These are phyloP conservation scores for Botrytis cinerea DNA, from an alignment of 2,329 filamentous ascomycete genomes.

Conservation along the genomic window DNA sequence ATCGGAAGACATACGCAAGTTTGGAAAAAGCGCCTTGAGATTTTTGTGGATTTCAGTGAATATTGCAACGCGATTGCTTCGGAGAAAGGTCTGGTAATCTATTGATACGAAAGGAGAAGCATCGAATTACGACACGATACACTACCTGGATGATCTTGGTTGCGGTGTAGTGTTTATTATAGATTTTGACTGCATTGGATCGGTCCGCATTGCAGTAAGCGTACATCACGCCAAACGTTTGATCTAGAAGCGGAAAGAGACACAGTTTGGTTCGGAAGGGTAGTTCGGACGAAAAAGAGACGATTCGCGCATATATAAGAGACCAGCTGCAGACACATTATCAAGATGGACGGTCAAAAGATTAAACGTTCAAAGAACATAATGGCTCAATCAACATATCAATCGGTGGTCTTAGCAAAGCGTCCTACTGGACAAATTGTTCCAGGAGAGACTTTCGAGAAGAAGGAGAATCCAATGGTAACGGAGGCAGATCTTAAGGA, in stretches of 20 bases:
- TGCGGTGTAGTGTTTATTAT: conserved; percentile 2
- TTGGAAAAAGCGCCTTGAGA: conserved; percentile 14
- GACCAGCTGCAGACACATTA: background rate
- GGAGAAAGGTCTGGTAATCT: background rate
- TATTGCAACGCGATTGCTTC: conserved; percentile 7
- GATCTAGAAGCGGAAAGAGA: conserved; percentile 6
- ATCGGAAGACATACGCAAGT: conserved; percentile 14
- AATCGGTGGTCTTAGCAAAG: conserved; percentile 59
- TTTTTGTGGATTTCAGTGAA: conserved; percentile 21
- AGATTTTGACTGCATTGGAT: conserved; percentile 3
- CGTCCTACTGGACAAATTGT: conserved; percentile 62
- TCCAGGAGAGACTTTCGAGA: conserved; percentile 64
- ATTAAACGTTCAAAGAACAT: conserved; percentile 34
- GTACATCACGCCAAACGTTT: conserved; percentile 1
- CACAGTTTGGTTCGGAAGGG: background rate
- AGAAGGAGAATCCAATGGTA: conserved; percentile 52
- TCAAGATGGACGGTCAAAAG: conserved; percentile 17
- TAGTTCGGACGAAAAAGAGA: background rate
- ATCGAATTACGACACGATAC: conserved; percentile 1
- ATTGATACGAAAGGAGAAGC: conserved; percentile 4
- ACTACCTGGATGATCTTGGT: conserved; percentile 4
- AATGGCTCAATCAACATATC: conserved; percentile 41
- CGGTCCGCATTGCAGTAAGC: conserved; percentile 7
- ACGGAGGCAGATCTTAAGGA: conserved; percentile 55
- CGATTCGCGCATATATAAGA: conserved; percentile 24